phyloP scores from a whole-genome alignment of 2,329 filamentous ascomycete species.

The Neonectria magnoliae region DNA sequence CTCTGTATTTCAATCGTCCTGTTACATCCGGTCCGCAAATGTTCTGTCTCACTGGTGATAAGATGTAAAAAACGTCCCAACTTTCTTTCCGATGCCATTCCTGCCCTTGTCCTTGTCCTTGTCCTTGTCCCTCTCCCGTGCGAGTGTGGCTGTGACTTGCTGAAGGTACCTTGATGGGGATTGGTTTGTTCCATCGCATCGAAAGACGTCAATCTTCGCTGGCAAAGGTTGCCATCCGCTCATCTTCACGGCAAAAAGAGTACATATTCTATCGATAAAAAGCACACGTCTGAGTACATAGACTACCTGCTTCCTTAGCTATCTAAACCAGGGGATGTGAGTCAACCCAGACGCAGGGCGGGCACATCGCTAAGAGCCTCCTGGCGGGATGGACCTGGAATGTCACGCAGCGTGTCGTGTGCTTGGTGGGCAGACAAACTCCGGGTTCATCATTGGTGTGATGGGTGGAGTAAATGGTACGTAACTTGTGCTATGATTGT shows the following conservation, averaged over 20 bases:
- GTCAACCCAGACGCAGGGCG: constrained; percentile 17
- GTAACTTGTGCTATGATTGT: no score
- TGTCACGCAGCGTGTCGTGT: constrained; percentile 30
- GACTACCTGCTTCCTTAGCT: neutral
- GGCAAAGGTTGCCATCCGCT: neutral
- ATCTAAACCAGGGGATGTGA: constrained; percentile 8
- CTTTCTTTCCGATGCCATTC: neutral
- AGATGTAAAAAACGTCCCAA: neutral
- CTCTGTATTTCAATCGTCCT: no score
- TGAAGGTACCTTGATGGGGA: neutral
- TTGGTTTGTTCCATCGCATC: neutral
- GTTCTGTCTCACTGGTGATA: neutral
- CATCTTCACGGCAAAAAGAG: neutral
- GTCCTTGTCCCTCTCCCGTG: neutral
- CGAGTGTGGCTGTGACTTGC: neutral
- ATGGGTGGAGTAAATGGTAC: constrained; percentile 9
- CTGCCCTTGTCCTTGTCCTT: neutral
- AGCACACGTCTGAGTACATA: neutral
- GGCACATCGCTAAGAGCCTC: neutral
- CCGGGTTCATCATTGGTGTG: constrained; percentile 20
- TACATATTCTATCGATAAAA: neutral
- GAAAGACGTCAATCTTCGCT: neutral
- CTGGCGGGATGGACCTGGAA: neutral
- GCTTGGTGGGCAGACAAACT: constrained; percentile 34
- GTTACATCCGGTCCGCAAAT: no score